Evolutionary conservation across 108 stramenopile species (phyloP).

Genomic region (Licmophora abbreviata): DNA sequence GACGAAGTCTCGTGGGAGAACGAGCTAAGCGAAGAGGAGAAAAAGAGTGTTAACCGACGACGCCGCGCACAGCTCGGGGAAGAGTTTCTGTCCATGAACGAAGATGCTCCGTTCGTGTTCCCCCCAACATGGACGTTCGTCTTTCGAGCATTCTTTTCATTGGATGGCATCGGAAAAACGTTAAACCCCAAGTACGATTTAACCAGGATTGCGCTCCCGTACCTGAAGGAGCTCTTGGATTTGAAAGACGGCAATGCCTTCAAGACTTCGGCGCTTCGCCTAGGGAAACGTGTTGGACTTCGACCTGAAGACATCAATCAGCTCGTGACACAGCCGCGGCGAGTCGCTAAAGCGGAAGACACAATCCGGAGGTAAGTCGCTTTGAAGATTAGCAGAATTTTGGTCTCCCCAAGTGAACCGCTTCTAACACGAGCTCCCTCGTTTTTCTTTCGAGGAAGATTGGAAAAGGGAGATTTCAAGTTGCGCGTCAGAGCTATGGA

Average conservation of each 20-base stretch:
- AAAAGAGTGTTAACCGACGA: constrained; percentile 57
- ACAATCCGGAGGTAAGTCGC: constrained; percentile 51
- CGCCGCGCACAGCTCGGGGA: constrained; percentile 74
- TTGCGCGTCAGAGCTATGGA: constrained; percentile 88
- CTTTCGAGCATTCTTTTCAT: constrained; percentile 92
- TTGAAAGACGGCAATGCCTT: constrained; percentile 86
- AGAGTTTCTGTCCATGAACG: constrained; percentile 84
- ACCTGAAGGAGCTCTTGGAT: constrained; percentile 92
- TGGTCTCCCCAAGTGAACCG: not conserved
- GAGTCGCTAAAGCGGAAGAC: constrained; percentile 74
- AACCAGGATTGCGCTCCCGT: constrained; percentile 86
- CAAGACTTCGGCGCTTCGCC: constrained; percentile 71
- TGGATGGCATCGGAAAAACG: constrained; percentile 97
- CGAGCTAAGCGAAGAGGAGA: constrained; percentile 65
- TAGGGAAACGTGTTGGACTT: constrained; percentile 79
- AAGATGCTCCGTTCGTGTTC: constrained; percentile 90
- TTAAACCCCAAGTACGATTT: constrained; percentile 91
- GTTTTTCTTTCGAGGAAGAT: constrained; percentile 12
- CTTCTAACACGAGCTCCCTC: not conserved
- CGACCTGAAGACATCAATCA: constrained; percentile 80
- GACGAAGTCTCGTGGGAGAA: constrained; percentile 68
- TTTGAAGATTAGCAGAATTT: not conserved
- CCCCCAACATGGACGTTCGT: constrained; percentile 98
- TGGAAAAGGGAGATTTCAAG: constrained; percentile 92
- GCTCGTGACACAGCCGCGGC: constrained; percentile 79